Base-by-base conservation (phyloP, 768 basidiomycete genomes). In the Suillus variegatus region DNA sequence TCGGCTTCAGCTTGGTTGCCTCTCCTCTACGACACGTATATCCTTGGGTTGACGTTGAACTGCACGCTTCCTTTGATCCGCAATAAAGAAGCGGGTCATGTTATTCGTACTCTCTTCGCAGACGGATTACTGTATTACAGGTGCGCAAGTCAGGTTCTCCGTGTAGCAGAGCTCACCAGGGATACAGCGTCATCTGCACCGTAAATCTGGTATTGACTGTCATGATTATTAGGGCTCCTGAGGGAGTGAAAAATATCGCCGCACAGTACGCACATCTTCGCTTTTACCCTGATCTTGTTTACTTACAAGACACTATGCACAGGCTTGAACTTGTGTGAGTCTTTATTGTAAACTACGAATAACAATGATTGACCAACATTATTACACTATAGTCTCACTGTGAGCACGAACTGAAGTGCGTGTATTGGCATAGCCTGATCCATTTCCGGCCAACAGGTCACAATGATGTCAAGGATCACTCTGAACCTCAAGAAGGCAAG, bases 381-480 rank as follows among this genome's bases (percentile, higher is more conserved):
- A 74, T 75, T 76, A 54, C 14, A 41, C 66, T 47, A 54, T 46
- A 65, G 68, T 47, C 61, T 69, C 14, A 67, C 64, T 28, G 64
- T 75, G 47, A 22, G 73, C 54, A 25, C 8, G 47, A 18, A 25
- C 44, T 35, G 32, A 58, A 16, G 22, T 20, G 18, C 1, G 13
- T 13, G n/a, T 12, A n/a, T 32, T 2, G 3, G 36, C 51, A 46
- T 49, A 43, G 57, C 20, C 44, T 63, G 52, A 40, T n/a, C 7
- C 56, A 6, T 43, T 54, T 47, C 36, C 16, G 18, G 12, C 64
- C 35, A 71, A 35, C 69, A 84, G 75, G 86, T 89, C 13, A 80
- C 86, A 0, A 90, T 89, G 85, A 88, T 89, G 82, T 88, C 87
- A 4, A 82, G 89, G 10, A 89, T 90, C 58, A 89, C 88, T 1